Evolutionary conservation across 148 eudicot genomes (phyloP).

Genomic region (Euryodendron excelsum): DNA sequence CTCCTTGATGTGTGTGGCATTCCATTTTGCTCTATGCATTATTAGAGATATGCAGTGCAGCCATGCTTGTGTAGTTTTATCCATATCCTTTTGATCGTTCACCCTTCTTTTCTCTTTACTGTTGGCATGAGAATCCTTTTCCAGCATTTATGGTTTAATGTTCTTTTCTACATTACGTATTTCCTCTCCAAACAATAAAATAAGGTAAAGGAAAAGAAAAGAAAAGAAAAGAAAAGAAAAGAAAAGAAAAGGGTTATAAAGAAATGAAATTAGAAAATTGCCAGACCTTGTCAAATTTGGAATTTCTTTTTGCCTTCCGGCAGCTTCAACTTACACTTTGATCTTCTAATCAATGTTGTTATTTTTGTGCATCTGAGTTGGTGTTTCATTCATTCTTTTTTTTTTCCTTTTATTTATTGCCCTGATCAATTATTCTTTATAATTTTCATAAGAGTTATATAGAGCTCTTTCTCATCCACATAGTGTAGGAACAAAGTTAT

Average conservation of each 20-base stretch:
- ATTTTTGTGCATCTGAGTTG: not conserved
- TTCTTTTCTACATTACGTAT: not conserved
- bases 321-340: not conserved
- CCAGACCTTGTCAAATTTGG: not conserved
- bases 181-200: not conserved
- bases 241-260: not conserved
- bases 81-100: not conserved
- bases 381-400: too few species aligned
- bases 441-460: too few species aligned
- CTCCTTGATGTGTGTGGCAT: not conserved
- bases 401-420: not conserved
- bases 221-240: not conserved
- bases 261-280: not conserved
- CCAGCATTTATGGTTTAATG: not conserved
- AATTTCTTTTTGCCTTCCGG: not conserved
- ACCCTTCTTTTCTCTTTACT: not conserved
- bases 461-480: too few species aligned
- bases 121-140: conserved; percentile 2
- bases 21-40: not conserved
- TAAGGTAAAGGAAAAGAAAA: not conserved
- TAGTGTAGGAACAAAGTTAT: too few species aligned
- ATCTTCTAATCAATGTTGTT: not conserved
- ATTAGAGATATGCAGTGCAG: conserved; percentile 4
- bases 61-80: not conserved
- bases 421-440: not conserved